A percentile compares a stretch with the other conserved stretches of the same genome.
Conservation (phyloP, 768 basidiomycete genomes). For the Saitozyma sp. region DNA sequence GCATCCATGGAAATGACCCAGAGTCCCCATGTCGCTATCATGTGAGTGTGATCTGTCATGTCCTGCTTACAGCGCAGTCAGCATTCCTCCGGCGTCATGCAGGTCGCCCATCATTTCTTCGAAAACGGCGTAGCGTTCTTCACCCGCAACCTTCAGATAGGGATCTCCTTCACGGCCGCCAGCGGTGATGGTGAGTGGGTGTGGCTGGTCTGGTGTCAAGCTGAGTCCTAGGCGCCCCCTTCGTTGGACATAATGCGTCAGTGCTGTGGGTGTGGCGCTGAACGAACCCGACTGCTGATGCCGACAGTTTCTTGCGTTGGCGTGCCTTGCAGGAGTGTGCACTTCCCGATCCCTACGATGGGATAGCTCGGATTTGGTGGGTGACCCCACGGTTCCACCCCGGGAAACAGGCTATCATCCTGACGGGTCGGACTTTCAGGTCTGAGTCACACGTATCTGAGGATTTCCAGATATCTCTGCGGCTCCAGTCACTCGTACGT, state of each 20-base stretch:
- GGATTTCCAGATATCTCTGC: conserved; percentile 79
- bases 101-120: conserved; percentile 83
- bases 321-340: conserved; percentile 78
- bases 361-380: conserved; percentile 68
- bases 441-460: conserved; percentile 78
- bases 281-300: no score
- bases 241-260: conserved; percentile 48
- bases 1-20: conserved; percentile 75
- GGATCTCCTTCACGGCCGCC: conserved; percentile 47
- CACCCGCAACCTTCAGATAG: conserved; percentile 73
- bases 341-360: conserved; percentile 67
- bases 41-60: conserved; percentile 43
- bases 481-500: conserved; percentile 66
- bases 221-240: conserved; percentile 37
- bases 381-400: no score
- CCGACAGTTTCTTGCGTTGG: conserved; percentile 72
- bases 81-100: conserved; percentile 88
- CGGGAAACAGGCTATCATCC: no score
- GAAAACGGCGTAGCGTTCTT: conserved; percentile 88
- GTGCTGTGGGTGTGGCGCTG: not conserved
- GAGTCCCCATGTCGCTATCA: conserved; percentile 79
- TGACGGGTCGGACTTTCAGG: no score
- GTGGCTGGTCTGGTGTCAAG: not conserved
- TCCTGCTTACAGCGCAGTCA: conserved; percentile 52
- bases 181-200: conserved; percentile 42